Conservation (phyloP, 2,329 filamentous ascomycete genomes). For the Ceratocystis colombiana region DNA sequence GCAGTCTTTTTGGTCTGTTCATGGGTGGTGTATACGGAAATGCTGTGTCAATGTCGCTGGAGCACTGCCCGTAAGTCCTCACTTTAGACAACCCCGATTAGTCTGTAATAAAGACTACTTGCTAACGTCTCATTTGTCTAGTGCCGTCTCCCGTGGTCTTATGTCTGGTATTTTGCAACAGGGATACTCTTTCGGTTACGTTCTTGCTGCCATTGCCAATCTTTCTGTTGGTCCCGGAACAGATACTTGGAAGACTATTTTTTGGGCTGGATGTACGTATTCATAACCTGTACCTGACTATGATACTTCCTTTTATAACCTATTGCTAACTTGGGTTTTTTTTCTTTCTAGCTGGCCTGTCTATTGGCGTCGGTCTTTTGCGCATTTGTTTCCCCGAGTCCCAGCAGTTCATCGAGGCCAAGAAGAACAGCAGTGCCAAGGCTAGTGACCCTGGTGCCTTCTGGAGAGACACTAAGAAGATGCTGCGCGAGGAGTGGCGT, state of each 20-base stretch:
- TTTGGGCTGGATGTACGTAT: conserved; percentile 52
- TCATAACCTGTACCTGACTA: conserved; percentile 15
- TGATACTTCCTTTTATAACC: background rate
- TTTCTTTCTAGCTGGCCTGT: conserved; percentile 45
- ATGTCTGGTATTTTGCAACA: conserved; percentile 70
- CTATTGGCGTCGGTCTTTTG: conserved; percentile 57
- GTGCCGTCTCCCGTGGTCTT: conserved; percentile 54
- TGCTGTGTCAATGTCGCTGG: conserved; percentile 66
- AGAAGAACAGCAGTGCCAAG: conserved; percentile 37
- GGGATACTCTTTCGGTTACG: conserved; percentile 71
- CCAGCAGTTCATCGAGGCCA: conserved; percentile 62
- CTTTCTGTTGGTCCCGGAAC: conserved; percentile 56
- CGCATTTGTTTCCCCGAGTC: conserved; percentile 63
- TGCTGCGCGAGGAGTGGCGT: conserved; percentile 62
- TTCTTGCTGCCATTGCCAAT: conserved; percentile 65
- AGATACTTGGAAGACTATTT: conserved; percentile 64
- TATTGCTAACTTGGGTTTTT: conserved; percentile 18
- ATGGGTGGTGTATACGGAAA: conserved; percentile 78
- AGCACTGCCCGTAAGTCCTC: conserved; percentile 57
- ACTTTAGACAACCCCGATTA: too few species aligned
- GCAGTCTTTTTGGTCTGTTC: conserved; percentile 66
- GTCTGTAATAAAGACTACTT: conserved; percentile 17
- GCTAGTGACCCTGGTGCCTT: conserved; percentile 39
- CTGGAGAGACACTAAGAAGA: conserved; percentile 57
- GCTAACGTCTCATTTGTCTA: conserved; percentile 32